Evolutionary conservation across 225 moss, liverwort and hornwort genomes (phyloP).

Genomic region (Pseudoscleropodium purum): DNA sequence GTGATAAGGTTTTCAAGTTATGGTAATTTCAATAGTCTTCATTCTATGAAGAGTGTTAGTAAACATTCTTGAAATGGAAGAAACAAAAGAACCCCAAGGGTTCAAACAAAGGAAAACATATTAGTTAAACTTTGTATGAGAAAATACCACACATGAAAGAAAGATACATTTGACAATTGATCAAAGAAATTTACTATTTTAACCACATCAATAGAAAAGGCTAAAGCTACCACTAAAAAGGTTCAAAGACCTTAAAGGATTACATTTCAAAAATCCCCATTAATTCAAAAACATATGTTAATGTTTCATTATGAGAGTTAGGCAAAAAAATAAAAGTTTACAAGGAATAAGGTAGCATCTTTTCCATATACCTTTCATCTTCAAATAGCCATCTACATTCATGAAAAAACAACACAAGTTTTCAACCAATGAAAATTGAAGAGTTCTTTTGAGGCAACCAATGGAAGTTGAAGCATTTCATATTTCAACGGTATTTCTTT

Average conservation of each 20-base stretch:
- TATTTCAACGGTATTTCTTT: background rate
- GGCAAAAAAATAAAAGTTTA: no score
- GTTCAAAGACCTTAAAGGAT: background rate
- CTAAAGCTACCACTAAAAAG: no score
- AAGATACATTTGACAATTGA: background rate
- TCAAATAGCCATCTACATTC: no score
- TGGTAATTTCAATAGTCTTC: fast-evolving
- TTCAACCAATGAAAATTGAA: background rate
- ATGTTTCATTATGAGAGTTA: background rate
- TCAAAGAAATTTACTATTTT: background rate
- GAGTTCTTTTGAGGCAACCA: background rate
- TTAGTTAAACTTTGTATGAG: background rate
- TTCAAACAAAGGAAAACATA: background rate
- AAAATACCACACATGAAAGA: background rate
- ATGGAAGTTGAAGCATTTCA: background rate
- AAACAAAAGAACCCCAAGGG: fast-evolving
- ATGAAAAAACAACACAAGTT: background rate
- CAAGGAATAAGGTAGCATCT: background rate
- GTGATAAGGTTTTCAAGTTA: fast-evolving
- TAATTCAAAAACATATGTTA: background rate
- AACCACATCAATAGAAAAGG: fast-evolving
- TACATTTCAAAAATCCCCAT: no score
- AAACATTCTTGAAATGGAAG: background rate
- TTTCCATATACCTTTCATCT: background rate
- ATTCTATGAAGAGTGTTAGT: background rate